phyloP scores from a whole-genome alignment of 371 early-diverging fungal species.

The Encephalitozoon romaleae region DNA sequence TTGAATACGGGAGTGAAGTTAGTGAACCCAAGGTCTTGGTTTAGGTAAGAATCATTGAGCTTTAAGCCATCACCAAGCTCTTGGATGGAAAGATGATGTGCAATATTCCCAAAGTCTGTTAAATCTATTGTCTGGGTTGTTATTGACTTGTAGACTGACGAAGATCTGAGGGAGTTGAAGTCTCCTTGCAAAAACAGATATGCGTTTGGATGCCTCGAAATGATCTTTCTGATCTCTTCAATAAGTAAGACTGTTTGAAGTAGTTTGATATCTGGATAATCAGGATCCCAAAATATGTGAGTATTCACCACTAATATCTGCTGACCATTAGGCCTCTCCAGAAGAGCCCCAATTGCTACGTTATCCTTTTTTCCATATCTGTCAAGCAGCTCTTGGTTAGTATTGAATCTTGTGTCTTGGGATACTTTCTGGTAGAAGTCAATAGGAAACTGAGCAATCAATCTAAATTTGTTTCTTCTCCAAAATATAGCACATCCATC shows the following conservation, averaged over 20 bases:
- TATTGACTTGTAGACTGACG: slow-evolving; percentile 80
- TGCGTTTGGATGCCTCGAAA: slow-evolving; percentile 53
- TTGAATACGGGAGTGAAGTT: slow-evolving; percentile 79
- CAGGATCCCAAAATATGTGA: slow-evolving; percentile 63
- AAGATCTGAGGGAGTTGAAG: slow-evolving; percentile 80
- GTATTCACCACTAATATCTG: slow-evolving; percentile 74
- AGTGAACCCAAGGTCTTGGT: slow-evolving; percentile 72
- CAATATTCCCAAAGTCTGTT: slow-evolving; percentile 68
- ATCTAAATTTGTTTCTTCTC: slow-evolving; percentile 67
- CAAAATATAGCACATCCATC: slow-evolving; percentile 96
- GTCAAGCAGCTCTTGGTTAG: slow-evolving; percentile 79
- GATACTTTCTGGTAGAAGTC: slow-evolving; percentile 84
- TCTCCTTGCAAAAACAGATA: slow-evolving; percentile 69
- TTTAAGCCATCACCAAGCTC: slow-evolving; percentile 40
- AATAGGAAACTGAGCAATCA: slow-evolving; percentile 70
- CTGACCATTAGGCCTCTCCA: slow-evolving; percentile 63
- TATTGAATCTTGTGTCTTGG: slow-evolving; percentile 72
- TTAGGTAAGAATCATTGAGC: slow-evolving; percentile 62
- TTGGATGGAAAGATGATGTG: slow-evolving; percentile 72
- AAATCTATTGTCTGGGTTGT: slow-evolving; percentile 56
- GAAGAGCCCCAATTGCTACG: slow-evolving; percentile 72
- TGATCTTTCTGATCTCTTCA: slow-evolving; percentile 71
- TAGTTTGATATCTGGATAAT: slow-evolving; percentile 85
- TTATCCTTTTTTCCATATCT: slow-evolving; percentile 85
- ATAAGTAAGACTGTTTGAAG: slow-evolving; percentile 86